Evolutionary conservation across 2,329 filamentous ascomycete genomes (phyloP).

Genomic region (Aspergillus sp.): DNA sequence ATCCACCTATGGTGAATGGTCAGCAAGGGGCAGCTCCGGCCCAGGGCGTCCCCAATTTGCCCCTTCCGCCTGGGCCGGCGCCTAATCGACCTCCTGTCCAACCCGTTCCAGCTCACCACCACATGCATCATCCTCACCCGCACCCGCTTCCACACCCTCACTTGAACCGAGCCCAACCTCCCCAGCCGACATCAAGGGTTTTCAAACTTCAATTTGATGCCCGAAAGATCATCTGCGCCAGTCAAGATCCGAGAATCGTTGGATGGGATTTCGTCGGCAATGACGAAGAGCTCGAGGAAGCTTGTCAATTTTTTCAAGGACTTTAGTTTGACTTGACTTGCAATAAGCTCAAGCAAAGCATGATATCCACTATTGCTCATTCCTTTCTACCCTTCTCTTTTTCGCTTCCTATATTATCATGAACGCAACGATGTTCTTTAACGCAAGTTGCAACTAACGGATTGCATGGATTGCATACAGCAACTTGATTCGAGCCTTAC

Average conservation of each 20-base stretch:
- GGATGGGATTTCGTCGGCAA: slow-evolving; percentile 97
- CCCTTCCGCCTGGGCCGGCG: neutral
- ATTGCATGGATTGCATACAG: too few species aligned
- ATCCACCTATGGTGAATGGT: neutral
- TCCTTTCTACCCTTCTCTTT: neutral
- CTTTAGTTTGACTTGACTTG: too few species aligned
- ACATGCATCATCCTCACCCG: neutral
- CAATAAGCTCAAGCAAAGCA: too few species aligned
- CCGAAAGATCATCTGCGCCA: slow-evolving; percentile 88
- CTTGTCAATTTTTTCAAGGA: slow-evolving; percentile 64
- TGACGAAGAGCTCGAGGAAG: slow-evolving; percentile 73
- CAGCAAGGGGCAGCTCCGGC: neutral
- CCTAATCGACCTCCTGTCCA: slow-evolving; percentile 5
- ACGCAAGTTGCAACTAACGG: too few species aligned
- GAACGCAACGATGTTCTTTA: too few species aligned
- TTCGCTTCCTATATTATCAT: too few species aligned
- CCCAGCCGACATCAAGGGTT: slow-evolving; percentile 55
- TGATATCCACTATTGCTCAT: neutral
- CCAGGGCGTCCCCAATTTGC: neutral
- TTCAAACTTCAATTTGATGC: slow-evolving; percentile 98
- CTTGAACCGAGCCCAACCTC: slow-evolving; percentile 1
- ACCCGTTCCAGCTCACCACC: slow-evolving; percentile 12
- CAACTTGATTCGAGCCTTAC: too few species aligned
- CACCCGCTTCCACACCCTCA: slow-evolving; percentile 4
- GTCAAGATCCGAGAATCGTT: slow-evolving; percentile 84